Conservation (phyloP, 2,329 filamentous ascomycete genomes). For the Nemania sp. region DNA sequence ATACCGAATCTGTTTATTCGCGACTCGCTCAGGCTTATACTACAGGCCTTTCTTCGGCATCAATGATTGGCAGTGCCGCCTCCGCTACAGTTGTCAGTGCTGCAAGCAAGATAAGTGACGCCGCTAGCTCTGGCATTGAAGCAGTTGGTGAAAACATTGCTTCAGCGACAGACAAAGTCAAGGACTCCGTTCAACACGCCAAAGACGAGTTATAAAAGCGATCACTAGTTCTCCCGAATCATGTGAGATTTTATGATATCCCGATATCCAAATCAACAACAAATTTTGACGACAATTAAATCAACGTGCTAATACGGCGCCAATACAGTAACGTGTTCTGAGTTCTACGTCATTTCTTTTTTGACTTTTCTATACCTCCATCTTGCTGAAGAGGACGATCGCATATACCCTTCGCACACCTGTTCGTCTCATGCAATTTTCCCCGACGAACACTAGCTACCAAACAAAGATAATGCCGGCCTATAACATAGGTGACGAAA, state of each 20-base stretch:
- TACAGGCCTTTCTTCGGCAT: constrained; percentile 62
- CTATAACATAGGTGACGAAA: too few species aligned
- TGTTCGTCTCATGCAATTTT: not conserved
- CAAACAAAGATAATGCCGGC: too few species aligned
- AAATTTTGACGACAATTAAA: not conserved
- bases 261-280: not conserved
- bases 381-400: constrained; percentile 23
- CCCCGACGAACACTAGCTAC: too few species aligned
- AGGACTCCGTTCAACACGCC: constrained; percentile 31
- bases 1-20: constrained; percentile 77
- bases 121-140: constrained; percentile 28
- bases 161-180: constrained; percentile 30
- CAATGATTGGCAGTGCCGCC: constrained; percentile 46
- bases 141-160: constrained; percentile 23
- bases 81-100: constrained; percentile 35
- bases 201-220: constrained; percentile 23
- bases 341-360: too few species aligned
- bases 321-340: too few species aligned
- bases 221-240: not conserved
- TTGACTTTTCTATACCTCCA: constrained; percentile 10
- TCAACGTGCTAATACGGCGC: not conserved
- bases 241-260: not conserved
- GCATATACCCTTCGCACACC: constrained; percentile 26
- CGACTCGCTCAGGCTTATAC: constrained; percentile 73
- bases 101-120: constrained; percentile 32